phyloP scores from a whole-genome alignment of 352 stramenopile genomes.

The Pythium grandisporangium region DNA sequence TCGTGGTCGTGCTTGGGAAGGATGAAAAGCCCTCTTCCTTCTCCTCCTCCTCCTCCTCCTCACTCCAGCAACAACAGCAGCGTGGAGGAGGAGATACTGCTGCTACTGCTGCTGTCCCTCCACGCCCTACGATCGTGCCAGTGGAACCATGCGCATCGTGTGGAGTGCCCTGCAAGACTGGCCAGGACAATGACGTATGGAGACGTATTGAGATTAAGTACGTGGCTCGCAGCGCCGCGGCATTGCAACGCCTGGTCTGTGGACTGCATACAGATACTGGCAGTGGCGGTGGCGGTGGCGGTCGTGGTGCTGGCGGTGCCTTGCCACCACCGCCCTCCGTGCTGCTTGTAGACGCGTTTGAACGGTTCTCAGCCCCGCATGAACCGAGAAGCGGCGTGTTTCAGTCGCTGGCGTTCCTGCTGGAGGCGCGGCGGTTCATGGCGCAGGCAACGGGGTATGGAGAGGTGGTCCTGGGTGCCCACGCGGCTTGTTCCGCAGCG shows the following conservation, averaged over 20 bases:
- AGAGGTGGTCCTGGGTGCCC: constrained; percentile 21
- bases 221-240: constrained; percentile 22
- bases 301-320: constrained; percentile 44
- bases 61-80: constrained; percentile 17
- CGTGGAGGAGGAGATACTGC: constrained; percentile 15
- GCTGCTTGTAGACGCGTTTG: constrained; percentile 46
- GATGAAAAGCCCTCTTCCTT: too few species aligned
- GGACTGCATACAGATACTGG: too few species aligned
- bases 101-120: too few species aligned
- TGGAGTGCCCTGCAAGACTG: constrained; percentile 28
- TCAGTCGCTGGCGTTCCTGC: constrained; percentile 45
- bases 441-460: constrained; percentile 19
- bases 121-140: constrained; percentile 19
- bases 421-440: constrained; percentile 48
- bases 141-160: constrained; percentile 33
- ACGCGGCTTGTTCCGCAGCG: too few species aligned
- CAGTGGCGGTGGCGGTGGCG: too few species aligned
- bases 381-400: constrained; percentile 31
- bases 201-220: constrained; percentile 65
- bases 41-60: too few species aligned
- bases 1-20: constrained; percentile 52
- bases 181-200: constrained; percentile 34
- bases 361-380: constrained; percentile 43
- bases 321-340: constrained; percentile 36
- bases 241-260: too few species aligned